Evolutionary conservation across 139 green algal species (phyloP).

Genomic region (Protoeuglena noctilucae): DNA sequence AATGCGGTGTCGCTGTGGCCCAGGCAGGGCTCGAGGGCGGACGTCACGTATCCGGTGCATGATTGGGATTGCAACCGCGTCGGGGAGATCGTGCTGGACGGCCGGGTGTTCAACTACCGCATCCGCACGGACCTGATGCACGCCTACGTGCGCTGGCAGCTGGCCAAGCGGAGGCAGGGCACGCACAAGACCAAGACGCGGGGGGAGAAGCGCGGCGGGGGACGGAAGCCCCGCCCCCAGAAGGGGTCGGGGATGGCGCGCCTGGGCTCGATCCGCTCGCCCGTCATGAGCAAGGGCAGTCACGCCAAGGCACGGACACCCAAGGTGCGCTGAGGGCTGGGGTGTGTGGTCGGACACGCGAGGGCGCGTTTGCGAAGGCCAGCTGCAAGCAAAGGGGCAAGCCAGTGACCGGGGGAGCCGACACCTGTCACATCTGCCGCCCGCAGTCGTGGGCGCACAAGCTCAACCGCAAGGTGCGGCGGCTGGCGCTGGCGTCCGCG

Average conservation of each 20-base stretch:
- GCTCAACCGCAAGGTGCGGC: slow-evolving; percentile 55
- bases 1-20: too few species aligned
- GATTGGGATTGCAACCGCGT: too few species aligned
- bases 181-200: slow-evolving; percentile 65
- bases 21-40: too few species aligned
- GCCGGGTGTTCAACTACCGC: slow-evolving; percentile 46
- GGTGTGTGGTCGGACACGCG: background rate
- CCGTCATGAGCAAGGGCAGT: slow-evolving; percentile 10
- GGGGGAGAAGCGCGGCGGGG: slow-evolving; percentile 45
- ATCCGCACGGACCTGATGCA: slow-evolving; percentile 75
- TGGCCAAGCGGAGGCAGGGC: slow-evolving; percentile 66
- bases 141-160: slow-evolving; percentile 69
- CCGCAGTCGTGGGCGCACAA: slow-evolving; percentile 49
- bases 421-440: slow-evolving; percentile 49
- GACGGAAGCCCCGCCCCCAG: slow-evolving; percentile 38
- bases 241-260: slow-evolving; percentile 47
- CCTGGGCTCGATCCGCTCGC: slow-evolving; percentile 37
- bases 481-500: slow-evolving; percentile 62
- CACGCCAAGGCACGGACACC: background rate
- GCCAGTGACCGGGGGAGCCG: too few species aligned
- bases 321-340: background rate
- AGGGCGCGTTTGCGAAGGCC: slow-evolving; percentile 18
- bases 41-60: too few species aligned
- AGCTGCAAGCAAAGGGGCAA: too few species aligned
- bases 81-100: too few species aligned